Base-by-base conservation (phyloP, 1,139 yeast genomes). In the Candida tetrigidarum region DNA sequence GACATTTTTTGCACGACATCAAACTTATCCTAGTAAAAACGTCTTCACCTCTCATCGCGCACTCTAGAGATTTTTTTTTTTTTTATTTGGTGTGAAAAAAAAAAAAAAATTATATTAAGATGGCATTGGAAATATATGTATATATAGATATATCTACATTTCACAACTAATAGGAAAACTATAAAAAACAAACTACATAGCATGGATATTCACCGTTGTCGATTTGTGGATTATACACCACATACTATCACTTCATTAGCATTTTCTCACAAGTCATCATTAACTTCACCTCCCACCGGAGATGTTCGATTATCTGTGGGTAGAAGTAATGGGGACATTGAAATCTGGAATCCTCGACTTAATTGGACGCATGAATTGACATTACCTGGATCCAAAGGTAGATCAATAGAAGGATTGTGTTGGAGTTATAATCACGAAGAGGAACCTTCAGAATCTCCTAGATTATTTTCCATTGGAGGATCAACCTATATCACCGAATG, bases 401-500 rank as follows among this genome's bases (percentile, higher is more conserved):
- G 96, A 52, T 83, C 97, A 10, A 81, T 93, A 43, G 99, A 95
- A 69, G 97, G 96, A 0, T 66, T 95, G 26, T 84, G 85, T 16
- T 93, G 98, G 98, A 30, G 67, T 84, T 6, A 63, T 53, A 11
- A 53, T 56, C 22, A 32, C 30, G 76, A 76, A 3, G 74, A 74
- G 12, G 78, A 71, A 28, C 63, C 50, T 5, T 40, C 45, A 16
- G 66, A 62, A 30, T 48, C 75, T 9, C 80, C 88, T 14, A 76
- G 98, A 51, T 73, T 95, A 40, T 95, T 93, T 62, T 86, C 96
- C 34, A 89, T 92, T 53, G 99, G 98, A 43, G 98, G 97, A 8
- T 89, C 97, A 1, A 88, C 97, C 5, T 78, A 78, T 45, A 74
- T 95, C 42, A 91, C 97, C 2, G 99, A 95, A 64, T 95, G 99